Conservation (phyloP, 257 asterid genomes). For the Fraxinus americana region DNA sequence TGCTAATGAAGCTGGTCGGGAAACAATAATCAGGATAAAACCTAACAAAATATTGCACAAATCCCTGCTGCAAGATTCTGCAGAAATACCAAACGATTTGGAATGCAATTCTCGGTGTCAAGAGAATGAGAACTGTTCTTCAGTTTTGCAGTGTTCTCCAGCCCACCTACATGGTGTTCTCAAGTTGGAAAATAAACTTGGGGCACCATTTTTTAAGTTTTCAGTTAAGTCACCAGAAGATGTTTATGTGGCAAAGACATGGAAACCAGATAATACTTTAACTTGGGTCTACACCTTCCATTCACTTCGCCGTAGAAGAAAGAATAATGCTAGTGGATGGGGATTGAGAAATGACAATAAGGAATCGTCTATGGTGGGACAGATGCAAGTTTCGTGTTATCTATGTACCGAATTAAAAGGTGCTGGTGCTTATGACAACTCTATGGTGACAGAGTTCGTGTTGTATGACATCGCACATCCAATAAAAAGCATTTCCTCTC, state of each 20-base stretch:
- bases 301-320: constrained; percentile 59
- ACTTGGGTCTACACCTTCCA: constrained; percentile 82
- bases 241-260: constrained; percentile 60
- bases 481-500: constrained; percentile 27
- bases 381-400: constrained; percentile 72
- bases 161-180: constrained; percentile 82
- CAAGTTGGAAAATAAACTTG: constrained; percentile 56
- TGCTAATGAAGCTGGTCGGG: constrained; percentile 38
- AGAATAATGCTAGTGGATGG: constrained; percentile 66
- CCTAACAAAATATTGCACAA: constrained; percentile 34
- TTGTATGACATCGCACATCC: constrained; percentile 55
- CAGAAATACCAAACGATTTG: constrained; percentile 32
- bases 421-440: constrained; percentile 52
- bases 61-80: constrained; percentile 46
- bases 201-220: constrained; percentile 68
- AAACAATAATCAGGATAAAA: constrained; percentile 16
- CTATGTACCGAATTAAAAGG: constrained; percentile 58
- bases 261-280: constrained; percentile 66
- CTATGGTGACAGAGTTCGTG: constrained; percentile 80
- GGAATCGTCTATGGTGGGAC: constrained; percentile 64
- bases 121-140: constrained; percentile 32
- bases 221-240: constrained; percentile 70
- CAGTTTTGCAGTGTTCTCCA: constrained; percentile 45
- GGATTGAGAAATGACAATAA: constrained; percentile 53
- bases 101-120: constrained; percentile 31